Percentiles rank a stretch among this genome's conserved stretches.
phyloP scores from a whole-genome alignment of 805 yeast species.

The Lipomyces chichibuensis region DNA sequence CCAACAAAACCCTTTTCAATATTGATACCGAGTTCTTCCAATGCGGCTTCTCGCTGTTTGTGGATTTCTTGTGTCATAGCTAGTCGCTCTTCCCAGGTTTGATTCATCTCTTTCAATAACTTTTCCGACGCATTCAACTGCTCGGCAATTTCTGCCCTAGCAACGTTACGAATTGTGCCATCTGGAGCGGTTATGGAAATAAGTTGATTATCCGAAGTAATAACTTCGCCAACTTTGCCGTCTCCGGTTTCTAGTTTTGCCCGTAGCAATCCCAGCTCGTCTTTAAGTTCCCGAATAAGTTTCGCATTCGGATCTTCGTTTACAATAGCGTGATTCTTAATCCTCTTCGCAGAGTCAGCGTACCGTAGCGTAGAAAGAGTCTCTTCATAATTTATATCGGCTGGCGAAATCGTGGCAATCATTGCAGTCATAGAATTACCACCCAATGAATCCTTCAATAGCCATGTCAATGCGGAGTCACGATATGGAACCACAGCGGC shows the following conservation, averaged over 20 bases:
- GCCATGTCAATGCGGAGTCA: slow-evolving; percentile 75
- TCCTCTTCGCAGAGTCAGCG: slow-evolving; percentile 74
- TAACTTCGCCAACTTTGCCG: not conserved
- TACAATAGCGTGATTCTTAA: slow-evolving; percentile 61
- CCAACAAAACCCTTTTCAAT: slow-evolving; percentile 38
- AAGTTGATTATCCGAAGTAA: slow-evolving; percentile 1
- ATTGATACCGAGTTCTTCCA: slow-evolving; percentile 40
- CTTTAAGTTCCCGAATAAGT: slow-evolving; percentile 38
- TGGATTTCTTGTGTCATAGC: slow-evolving; percentile 37
- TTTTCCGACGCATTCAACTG: slow-evolving; percentile 36
- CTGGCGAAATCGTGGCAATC: slow-evolving; percentile 84
- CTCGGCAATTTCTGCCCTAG: slow-evolving; percentile 34
- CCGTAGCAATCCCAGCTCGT: slow-evolving; percentile 37
- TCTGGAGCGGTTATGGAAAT: slow-evolving; percentile 29
- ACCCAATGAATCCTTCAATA: slow-evolving; percentile 72
- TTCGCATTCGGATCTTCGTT: slow-evolving; percentile 48
- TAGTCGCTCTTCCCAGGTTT: slow-evolving; percentile 40
- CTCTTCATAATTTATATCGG: slow-evolving; percentile 65
- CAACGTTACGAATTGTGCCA: slow-evolving; percentile 22
- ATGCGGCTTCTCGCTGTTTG: slow-evolving; percentile 37
- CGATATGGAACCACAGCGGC: slow-evolving; percentile 56
- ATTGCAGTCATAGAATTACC: slow-evolving; percentile 87
- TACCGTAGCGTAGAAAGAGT: slow-evolving; percentile 74
- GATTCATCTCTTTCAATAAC: slow-evolving; percentile 38
- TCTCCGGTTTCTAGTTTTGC: slow-evolving; percentile 16